Conservation (phyloP, 179 eudicot genomes). For the Vitellaria paradoxa region DNA sequence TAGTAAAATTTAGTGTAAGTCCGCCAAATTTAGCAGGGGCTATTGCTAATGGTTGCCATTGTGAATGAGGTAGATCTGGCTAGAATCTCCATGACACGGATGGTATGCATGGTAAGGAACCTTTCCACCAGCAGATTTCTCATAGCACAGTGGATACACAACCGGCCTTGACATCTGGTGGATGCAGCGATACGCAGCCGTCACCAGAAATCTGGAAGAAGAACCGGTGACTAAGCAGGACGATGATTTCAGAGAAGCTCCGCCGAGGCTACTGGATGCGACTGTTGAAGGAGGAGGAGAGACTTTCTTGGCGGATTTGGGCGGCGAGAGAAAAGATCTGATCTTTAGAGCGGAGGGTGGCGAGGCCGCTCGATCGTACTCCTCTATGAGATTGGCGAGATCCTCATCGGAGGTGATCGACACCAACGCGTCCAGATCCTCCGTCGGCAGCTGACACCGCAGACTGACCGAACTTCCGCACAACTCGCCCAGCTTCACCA, state of each 20-base stretch:
- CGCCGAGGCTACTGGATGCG: slow-evolving; percentile 23
- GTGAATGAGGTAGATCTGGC: too few relatives aligned
- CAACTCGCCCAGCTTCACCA: slow-evolving; percentile 58
- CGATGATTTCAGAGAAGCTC: slow-evolving; percentile 5
- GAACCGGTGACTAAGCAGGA: neutral
- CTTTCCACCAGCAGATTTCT: slow-evolving; percentile 30
- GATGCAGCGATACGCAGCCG: slow-evolving; percentile 21
- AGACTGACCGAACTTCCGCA: slow-evolving; percentile 53
- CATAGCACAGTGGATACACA: neutral
- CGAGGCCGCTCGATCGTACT: slow-evolving; percentile 45
- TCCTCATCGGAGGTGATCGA: slow-evolving; percentile 80
- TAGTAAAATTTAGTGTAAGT: slow-evolving; percentile 1
- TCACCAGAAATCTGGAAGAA: slow-evolving; percentile 18
- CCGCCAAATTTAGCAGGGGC: neutral
- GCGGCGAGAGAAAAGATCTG: slow-evolving; percentile 51
- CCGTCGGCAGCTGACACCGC: slow-evolving; percentile 72
- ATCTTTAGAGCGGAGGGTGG: slow-evolving; percentile 32
- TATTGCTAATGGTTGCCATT: slow-evolving; percentile 65
- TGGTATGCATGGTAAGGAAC: slow-evolving; percentile 13
- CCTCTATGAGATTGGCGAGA: slow-evolving; percentile 65
- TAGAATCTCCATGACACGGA: slow-evolving; percentile 3
- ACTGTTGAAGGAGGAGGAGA: slow-evolving; percentile 42
- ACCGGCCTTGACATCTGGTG: slow-evolving; percentile 28
- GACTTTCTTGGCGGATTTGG: slow-evolving; percentile 23
- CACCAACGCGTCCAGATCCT: slow-evolving; percentile 73